phyloP scores from a whole-genome alignment of 768 basidiomycete species.

The Leccinum barrowsii region DNA sequence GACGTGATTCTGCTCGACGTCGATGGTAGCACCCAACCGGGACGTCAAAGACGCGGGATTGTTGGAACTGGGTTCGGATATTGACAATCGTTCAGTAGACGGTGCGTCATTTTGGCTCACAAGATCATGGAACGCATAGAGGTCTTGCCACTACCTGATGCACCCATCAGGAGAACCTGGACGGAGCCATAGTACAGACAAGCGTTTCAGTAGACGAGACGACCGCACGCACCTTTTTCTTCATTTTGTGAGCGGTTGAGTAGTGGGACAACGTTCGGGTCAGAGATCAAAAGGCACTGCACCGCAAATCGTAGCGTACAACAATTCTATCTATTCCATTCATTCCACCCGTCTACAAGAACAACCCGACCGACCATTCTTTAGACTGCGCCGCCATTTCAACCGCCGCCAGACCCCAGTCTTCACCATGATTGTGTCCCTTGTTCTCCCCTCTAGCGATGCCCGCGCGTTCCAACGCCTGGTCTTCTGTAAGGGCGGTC shows the following conservation, averaged over 20 bases:
- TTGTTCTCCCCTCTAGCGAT: constrained; percentile 63
- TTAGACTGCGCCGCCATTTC: constrained; percentile 77
- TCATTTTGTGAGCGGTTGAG: constrained; percentile 18
- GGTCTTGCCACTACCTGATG: constrained; percentile 90
- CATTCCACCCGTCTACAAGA: constrained; percentile 27
- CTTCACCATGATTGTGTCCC: constrained; percentile 97
- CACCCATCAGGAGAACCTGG: constrained; percentile 97
- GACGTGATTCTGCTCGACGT: constrained; percentile 97
- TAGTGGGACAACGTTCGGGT: too few relatives aligned
- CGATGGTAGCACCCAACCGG: constrained; percentile 93
- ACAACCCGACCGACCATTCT: constrained; percentile 70
- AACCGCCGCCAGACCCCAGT: constrained; percentile 96
- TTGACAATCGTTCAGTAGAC: constrained; percentile 4
- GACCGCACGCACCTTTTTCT: constrained; percentile 28
- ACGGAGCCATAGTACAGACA: neutral
- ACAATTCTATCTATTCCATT: neutral
- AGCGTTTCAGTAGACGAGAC: neutral
- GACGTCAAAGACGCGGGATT: constrained; percentile 90
- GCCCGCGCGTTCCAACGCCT: constrained; percentile 93
- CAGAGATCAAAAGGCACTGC: neutral
- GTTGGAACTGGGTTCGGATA: constrained; percentile 64
- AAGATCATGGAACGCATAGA: constrained; percentile 99
- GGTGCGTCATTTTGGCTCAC: constrained; percentile 46
- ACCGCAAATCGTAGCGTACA: constrained; percentile 4
- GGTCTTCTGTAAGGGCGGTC: constrained; percentile 88